These are phyloP conservation scores for Colletotrichum sp. DNA, from an alignment of 2,329 filamentous ascomycete species.

Conservation along the genomic window DNA sequence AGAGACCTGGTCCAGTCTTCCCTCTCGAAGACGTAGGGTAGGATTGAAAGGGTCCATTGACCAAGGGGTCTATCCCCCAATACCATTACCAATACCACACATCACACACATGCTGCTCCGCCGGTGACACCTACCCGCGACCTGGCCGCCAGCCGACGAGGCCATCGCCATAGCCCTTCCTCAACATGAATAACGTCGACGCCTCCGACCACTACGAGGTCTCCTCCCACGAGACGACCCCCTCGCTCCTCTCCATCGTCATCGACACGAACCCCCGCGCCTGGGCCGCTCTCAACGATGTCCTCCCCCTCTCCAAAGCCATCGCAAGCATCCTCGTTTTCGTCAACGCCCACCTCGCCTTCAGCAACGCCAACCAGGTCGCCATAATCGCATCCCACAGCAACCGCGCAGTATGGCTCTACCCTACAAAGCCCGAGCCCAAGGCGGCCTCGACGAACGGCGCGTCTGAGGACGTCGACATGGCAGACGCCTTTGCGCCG, in stretches of 20 bases:
- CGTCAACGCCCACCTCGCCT: slow-evolving; percentile 94
- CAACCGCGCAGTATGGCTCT: slow-evolving; percentile 87
- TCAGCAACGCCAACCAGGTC: slow-evolving; percentile 92
- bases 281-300: slow-evolving; percentile 79
- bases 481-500: slow-evolving; percentile 51
- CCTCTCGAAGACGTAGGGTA: slow-evolving; percentile 1
- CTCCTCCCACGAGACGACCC: slow-evolving; percentile 59
- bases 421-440: slow-evolving; percentile 61
- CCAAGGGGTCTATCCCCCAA: background rate
- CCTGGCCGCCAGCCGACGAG: slow-evolving; percentile 14
- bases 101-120: slow-evolving; percentile 6
- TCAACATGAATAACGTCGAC: slow-evolving; percentile 60
- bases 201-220: slow-evolving; percentile 66
- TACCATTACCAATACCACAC: background rate
- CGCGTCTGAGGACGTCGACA: slow-evolving; percentile 60
- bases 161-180: background rate
- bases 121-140: slow-evolving; percentile 9
- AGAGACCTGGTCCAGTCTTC: background rate
- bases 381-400: slow-evolving; percentile 90
- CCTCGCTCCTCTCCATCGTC: slow-evolving; percentile 88
- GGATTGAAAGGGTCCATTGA: background rate
- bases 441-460: slow-evolving; percentile 14
- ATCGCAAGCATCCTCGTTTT: slow-evolving; percentile 92
- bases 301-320: slow-evolving; percentile 81
- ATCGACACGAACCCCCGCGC: slow-evolving; percentile 97